phyloP scores from a whole-genome alignment of 306 rosid species.

The Pyrus betulifolia region DNA sequence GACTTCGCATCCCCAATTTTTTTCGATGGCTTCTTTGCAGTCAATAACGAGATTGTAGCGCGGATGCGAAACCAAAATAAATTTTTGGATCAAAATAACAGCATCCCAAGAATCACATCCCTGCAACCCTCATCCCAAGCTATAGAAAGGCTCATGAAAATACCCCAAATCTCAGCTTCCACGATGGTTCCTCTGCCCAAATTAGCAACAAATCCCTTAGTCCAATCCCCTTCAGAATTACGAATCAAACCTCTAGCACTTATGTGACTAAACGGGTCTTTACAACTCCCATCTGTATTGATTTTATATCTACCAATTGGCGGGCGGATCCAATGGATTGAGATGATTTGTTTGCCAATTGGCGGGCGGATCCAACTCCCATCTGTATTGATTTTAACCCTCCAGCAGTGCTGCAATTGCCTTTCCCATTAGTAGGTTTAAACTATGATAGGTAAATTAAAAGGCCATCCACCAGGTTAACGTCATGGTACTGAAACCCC shows the following conservation, averaged over 20 bases:
- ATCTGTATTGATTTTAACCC: too few species aligned
- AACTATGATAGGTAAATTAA: slow-evolving; percentile 50
- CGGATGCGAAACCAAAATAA: accelerated
- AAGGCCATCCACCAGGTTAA: slow-evolving; percentile 59
- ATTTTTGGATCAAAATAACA: not conserved
- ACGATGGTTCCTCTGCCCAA: too few species aligned
- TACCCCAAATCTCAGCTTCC: too few species aligned
- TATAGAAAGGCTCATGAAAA: not conserved
- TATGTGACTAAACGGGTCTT: too few species aligned
- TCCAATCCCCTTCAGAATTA: too few species aligned
- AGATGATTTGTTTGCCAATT: too few species aligned
- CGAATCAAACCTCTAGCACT: too few species aligned
- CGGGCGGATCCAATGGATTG: not conserved
- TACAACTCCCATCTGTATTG: too few species aligned
- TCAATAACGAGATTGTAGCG: not conserved
- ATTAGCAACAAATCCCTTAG: too few species aligned
- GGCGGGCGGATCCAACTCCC: too few species aligned
- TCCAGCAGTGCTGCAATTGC: slow-evolving; percentile 49
- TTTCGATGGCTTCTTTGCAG: not conserved
- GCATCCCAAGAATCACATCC: not conserved
- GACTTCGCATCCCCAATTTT: not conserved
- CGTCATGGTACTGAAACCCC: slow-evolving; percentile 40
- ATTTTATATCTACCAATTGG: not conserved
- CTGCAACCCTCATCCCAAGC: not conserved
- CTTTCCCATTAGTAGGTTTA: slow-evolving; percentile 41